Percentiles rank a stretch among this genome's conserved stretches.
Evolutionary conservation across 441 rosid species (phyloP).

Genomic region (Populus tomentosa): DNA sequence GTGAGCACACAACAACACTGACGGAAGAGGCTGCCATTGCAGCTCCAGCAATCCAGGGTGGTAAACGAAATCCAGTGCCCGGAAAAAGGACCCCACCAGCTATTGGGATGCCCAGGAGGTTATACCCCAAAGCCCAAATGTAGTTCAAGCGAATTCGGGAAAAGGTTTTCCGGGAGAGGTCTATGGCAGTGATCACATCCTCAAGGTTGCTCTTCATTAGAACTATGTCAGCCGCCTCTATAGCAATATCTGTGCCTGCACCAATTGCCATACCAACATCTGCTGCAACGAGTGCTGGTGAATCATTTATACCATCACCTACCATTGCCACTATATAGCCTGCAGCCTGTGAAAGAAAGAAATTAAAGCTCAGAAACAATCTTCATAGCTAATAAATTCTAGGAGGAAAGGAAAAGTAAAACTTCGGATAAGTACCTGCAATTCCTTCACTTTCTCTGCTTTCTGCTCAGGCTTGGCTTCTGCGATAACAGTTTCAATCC

Average conservation of each 20-base stretch:
- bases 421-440: slow-evolving; percentile 44
- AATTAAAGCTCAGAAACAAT: neutral
- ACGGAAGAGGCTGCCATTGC: slow-evolving; percentile 99
- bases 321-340: slow-evolving; percentile 88
- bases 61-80: slow-evolving; percentile 59
- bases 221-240: slow-evolving; percentile 93
- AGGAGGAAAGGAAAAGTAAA: neutral
- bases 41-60: slow-evolving; percentile 97
- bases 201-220: slow-evolving; percentile 85
- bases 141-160: slow-evolving; percentile 81
- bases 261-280: slow-evolving; percentile 96
- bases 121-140: slow-evolving; percentile 87
- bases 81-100: slow-evolving; percentile 90
- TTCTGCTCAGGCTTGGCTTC: slow-evolving; percentile 92
- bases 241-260: slow-evolving; percentile 91
- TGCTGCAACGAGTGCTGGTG: slow-evolving; percentile 87
- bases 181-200: slow-evolving; percentile 89
- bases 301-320: slow-evolving; percentile 92
- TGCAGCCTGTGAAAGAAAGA: slow-evolving; percentile 35
- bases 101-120: slow-evolving; percentile 71
- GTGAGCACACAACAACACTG: slow-evolving; percentile 85
- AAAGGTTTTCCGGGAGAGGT: slow-evolving; percentile 79
- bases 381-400: neutral
- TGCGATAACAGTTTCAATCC: slow-evolving; percentile 70
- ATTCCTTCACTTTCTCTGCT: slow-evolving; percentile 77